Conservation (phyloP, 2,329 filamentous ascomycete species). For the Chaetomiaceae sp. region DNA sequence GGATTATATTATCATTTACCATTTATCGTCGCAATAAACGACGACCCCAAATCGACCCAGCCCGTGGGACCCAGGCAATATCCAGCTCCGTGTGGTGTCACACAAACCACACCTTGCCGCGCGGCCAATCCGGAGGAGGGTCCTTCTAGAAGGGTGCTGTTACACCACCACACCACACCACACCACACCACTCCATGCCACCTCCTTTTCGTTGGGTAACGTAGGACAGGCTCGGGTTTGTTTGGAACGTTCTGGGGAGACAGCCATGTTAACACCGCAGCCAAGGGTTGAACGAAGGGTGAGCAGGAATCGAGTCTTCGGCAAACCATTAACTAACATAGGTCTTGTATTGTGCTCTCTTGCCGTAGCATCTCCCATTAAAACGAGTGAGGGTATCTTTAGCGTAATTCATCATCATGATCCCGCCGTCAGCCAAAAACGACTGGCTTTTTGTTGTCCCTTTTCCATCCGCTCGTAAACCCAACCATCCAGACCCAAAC, state of each 20-base stretch:
- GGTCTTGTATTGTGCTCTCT: not conserved
- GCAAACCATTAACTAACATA: too few species aligned
- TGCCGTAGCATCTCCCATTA: not conserved
- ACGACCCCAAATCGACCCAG: not conserved
- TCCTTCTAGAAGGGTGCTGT: conserved; percentile 4
- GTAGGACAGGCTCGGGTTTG: too few species aligned
- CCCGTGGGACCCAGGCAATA: not conserved
- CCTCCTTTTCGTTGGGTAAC: too few species aligned
- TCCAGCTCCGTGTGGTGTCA: too few species aligned
- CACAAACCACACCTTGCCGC: not conserved
- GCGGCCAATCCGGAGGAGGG: not conserved
- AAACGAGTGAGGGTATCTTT: conserved; percentile 14
- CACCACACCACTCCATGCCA: too few species aligned
- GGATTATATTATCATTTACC: too few species aligned
- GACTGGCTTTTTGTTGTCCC: conserved; percentile 1
- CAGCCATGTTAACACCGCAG: too few species aligned
- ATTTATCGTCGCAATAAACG: too few species aligned
- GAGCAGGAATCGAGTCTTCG: too few species aligned
- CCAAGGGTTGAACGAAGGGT: too few species aligned
- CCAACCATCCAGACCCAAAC: not conserved
- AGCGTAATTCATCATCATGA: not conserved
- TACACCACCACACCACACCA: not conserved
- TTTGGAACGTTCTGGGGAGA: too few species aligned
- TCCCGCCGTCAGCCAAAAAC: not conserved
- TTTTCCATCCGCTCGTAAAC: not conserved